Evolutionary conservation across 169 alveolate species (phyloP), one percentile per base, ranked within the genome.

Genomic region (Plasmodium berghei): DNA sequence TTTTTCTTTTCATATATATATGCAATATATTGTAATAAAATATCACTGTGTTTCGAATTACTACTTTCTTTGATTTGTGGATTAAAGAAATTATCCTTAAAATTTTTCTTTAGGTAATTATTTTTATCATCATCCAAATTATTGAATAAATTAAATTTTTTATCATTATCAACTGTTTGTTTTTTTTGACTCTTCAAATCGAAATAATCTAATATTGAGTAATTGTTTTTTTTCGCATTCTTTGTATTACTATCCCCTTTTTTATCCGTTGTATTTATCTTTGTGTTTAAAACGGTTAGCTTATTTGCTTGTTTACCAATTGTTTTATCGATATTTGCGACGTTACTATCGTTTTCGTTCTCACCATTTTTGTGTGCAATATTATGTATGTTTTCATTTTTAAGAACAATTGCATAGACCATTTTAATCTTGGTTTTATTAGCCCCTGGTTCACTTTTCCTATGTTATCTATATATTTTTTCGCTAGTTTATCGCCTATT

Each of bases 341-440:
- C 14, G 12, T 45, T 1, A n/a, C 24, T 24, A 1, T 16, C 46
- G 18, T 16, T 18, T 49, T 62, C 54, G 46, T 24, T 20, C 20
- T 67, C 40, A 8, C 20, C 9, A 40, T 24, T 40, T 16, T 18
- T 10, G 42, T 67, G 14, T 42, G 40, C 74, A 67, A 9, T 20
- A 46, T 34, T 40, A 52, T 52, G 59, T 52, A 16, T 52, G 20
- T 52, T 45, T 48, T 54, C 87, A 34, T 45, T 12, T 64, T 64
- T 77, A 28, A 77, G 48, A 49, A 77, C 64, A 26, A 77, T 54
- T 28, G 89, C 89, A 69, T 77, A 77, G 42, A 77, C 89, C 89
- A 77, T 77, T 77, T 77, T 77, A 73, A 64, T 26, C 40, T 16
- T 26, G 42, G 20, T 46, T 34, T 42, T 40, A 16, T 10, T 62